Evolutionary conservation across 164 flowering plant genomes (phyloP), one percentile per base, ranked within the genome.

Genomic region (Aristolochia fimbriata): DNA sequence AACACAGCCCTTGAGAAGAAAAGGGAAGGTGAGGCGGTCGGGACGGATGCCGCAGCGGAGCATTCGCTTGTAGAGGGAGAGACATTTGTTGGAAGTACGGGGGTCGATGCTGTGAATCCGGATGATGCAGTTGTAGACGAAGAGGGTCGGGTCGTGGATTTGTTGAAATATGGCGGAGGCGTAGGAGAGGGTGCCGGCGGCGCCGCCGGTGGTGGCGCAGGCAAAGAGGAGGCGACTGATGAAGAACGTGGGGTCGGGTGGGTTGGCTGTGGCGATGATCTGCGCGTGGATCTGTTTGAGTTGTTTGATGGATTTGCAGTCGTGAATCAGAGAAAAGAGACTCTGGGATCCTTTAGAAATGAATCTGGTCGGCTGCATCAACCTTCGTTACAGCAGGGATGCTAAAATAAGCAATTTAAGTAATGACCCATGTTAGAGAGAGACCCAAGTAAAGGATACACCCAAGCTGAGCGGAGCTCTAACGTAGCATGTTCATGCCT

Each of bases 11-110:
- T 85, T 85, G 25, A 83, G 22, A 24, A 85, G 65, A 63, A 90
- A 87, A 0, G 97, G 87, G 57, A 85, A 70, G 14, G 97, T 82
- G 30, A 83, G 80, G 43, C 64, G 55, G 73, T 82, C 78, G 0
- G 94, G 94, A 15, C 41, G 3, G 68, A 80, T 51, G 17, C 77
- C 84, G 52, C 62, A 10, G 30, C 16, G 17, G 22, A 82, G 65
- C 88, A 90, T 78, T 55, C 67, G 71, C 67, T 76, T 82, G 66
- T 81, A 87, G 27, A 85, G 64, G 59, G 50, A 0, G 9, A 82
- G 50, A 19, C 82, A 64, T 53, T 55, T 59, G 57, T 43, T 22
- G 8, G 47, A 48, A 19, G 60, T 62, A 13, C 61, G 33, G 19
- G 47, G 15, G 47, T 56, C 60, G 10, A 56, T 33, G 1, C 84